These are phyloP conservation scores for Talaromyces funiculosus DNA, from an alignment of 2,329 filamentous ascomycete genomes.

Conservation along the genomic window DNA sequence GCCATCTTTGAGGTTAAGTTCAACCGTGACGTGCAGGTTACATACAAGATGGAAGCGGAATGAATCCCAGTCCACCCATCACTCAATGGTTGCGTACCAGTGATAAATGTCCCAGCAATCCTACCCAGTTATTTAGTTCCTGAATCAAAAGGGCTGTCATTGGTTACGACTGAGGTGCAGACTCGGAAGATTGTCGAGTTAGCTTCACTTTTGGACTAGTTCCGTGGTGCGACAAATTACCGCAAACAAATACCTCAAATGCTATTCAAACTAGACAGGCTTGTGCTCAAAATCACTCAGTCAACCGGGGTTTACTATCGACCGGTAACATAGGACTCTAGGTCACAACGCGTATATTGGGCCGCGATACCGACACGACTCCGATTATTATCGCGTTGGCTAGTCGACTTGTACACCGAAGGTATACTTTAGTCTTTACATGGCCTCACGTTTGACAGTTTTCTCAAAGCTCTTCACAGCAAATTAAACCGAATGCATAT, in stretches of 20 bases:
- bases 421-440: not conserved
- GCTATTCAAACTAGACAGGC: not conserved
- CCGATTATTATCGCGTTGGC: not conserved
- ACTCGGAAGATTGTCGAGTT: conserved; percentile 1
- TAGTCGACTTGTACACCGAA: not conserved
- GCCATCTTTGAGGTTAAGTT: not conserved
- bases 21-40: conserved; percentile 8
- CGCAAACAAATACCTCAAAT: conserved; percentile 8
- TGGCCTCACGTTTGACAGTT: not conserved
- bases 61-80: conserved; percentile 1
- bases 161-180: not conserved
- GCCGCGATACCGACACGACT: not conserved
- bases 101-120: not conserved
- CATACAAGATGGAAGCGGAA: conserved; percentile 1
- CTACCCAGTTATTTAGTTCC: not conserved
- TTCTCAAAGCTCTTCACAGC: not conserved
- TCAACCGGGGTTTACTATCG: not conserved
- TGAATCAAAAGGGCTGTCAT: not conserved
- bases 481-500: not conserved
- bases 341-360: not conserved
- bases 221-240: not conserved
- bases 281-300: not conserved
- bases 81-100: not conserved
- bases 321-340: not conserved
- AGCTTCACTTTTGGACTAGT: not conserved